Evolutionary conservation across 805 yeast genomes (phyloP), one percentile per base, ranked within the genome.

Genomic region (Pichia paraexigua): DNA sequence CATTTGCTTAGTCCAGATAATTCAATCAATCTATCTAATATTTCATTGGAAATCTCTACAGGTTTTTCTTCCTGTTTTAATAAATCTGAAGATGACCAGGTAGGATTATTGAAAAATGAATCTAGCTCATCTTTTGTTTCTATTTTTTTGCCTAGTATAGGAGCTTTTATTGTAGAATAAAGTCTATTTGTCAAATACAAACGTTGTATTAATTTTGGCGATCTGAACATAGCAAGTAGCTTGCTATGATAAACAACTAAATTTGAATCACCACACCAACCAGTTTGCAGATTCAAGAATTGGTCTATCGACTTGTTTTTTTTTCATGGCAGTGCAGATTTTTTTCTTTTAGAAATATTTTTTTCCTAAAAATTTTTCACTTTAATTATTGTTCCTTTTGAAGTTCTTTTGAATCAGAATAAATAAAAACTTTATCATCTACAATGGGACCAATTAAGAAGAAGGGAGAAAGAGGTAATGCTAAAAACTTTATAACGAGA

Each of bases 401-500:
- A 30, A 30, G 12, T 15, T 13, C n/a, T 35, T 35, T 35, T n/a
- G 11, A 35, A n/a, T 2, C 17, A n/a, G 17, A n/a, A 6, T 17
- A 35, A 7, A 17, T 9, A 6, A 35, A 35, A 17, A 17, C 20
- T 35, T 35, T 39, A 32, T 48, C 32, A 41, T 45, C 49, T 46
- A 53, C 28, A 45, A 71, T 77, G 82, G 83, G 77, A 70, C 79
- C 78, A 71, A 82, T 88, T 59, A 85, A 85, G 77, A 89, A 83
- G 83, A 90, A 77, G 73, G 88, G 90, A 60, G 76, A 85, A 55
- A 70, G 83, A 49, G 97, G 97, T 69, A 88, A 87, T 61, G 96
- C 97, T 56, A 87, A 84, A 72, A 87, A 89, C 70, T 94, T 85
- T 71, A 78, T 94, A 65, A 91, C 97, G 45, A 80, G 99, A 71